phyloP scores from a whole-genome alignment of 108 stramenopile genomes.

The Nitzschia sp. region DNA sequence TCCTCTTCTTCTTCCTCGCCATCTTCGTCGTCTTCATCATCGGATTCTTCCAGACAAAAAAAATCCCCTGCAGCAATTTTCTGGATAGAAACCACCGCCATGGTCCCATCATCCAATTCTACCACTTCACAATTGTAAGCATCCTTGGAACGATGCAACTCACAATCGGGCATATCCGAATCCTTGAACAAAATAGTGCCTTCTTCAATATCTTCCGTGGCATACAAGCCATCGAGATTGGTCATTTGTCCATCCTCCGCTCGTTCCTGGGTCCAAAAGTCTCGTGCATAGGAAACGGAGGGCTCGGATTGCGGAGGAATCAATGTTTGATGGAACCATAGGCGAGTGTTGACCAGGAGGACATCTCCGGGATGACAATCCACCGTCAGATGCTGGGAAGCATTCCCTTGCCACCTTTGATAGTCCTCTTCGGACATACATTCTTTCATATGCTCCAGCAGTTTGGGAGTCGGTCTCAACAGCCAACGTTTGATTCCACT shows the following conservation, averaged over 20 bases:
- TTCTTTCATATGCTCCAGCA: slow-evolving; percentile 44
- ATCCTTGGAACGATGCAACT: slow-evolving; percentile 43
- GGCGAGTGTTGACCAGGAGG: slow-evolving; percentile 71
- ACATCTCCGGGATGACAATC: slow-evolving; percentile 77
- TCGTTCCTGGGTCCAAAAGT: slow-evolving; percentile 54
- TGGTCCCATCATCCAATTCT: slow-evolving; percentile 63
- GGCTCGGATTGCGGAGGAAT: slow-evolving; percentile 62
- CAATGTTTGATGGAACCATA: slow-evolving; percentile 88
- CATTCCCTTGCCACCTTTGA: slow-evolving; percentile 22
- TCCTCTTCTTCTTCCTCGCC: slow-evolving; percentile 35
- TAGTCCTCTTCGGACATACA: background rate
- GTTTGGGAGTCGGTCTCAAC: slow-evolving; percentile 66
- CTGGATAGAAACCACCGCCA: slow-evolving; percentile 72
- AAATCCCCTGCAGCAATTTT: slow-evolving; percentile 78
- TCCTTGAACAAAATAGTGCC: slow-evolving; percentile 83
- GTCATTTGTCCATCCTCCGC: slow-evolving; percentile 46
- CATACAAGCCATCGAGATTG: slow-evolving; percentile 86
- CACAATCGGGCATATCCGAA: slow-evolving; percentile 39
- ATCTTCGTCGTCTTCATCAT: slow-evolving; percentile 42
- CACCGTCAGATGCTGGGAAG: slow-evolving; percentile 30
- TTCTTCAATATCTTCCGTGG: slow-evolving; percentile 66
- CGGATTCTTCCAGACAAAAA: slow-evolving; percentile 76
- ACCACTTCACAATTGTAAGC: slow-evolving; percentile 84
- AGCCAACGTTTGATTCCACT: slow-evolving; percentile 77
- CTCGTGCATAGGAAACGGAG: slow-evolving; percentile 83